Conservation (phyloP, 805 yeast species). For the Metschnikowia hibisci region DNA sequence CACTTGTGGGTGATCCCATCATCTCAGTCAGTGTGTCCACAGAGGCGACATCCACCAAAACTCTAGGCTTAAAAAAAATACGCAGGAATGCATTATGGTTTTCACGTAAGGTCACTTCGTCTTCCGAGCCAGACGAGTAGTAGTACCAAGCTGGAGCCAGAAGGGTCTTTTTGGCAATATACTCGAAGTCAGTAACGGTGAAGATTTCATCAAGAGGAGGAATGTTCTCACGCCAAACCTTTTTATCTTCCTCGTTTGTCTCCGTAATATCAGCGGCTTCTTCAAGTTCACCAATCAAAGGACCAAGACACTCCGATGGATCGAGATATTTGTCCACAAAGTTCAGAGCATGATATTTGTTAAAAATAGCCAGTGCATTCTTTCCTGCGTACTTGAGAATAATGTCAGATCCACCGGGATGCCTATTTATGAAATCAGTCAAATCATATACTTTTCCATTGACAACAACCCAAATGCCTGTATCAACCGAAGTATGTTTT, state of each 20-base stretch:
- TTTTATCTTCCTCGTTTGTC: slow-evolving; percentile 19
- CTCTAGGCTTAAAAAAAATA: slow-evolving; percentile 79
- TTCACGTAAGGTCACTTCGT: slow-evolving; percentile 84
- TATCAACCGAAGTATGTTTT: slow-evolving; percentile 9
- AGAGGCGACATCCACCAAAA: slow-evolving; percentile 74
- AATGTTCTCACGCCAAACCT: slow-evolving; percentile 16
- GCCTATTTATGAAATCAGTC: slow-evolving; percentile 35
- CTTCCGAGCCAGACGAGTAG: slow-evolving; percentile 89
- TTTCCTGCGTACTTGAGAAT: slow-evolving; percentile 41
- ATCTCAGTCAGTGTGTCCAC: slow-evolving; percentile 69
- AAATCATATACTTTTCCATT: slow-evolving; percentile 34
- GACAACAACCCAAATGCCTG: slow-evolving; percentile 30
- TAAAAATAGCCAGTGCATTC: slow-evolving; percentile 46
- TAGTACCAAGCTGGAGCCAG: slow-evolving; percentile 38
- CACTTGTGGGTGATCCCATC: slow-evolving; percentile 64
- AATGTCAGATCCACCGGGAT: slow-evolving; percentile 48
- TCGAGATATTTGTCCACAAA: slow-evolving; percentile 20
- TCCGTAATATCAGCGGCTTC: slow-evolving; percentile 15
- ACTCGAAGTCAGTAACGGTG: slow-evolving; percentile 39
- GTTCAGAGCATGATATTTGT: slow-evolving; percentile 36
- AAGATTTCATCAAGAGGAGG: slow-evolving; percentile 32
- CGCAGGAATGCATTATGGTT: slow-evolving; percentile 88
- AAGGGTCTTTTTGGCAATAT: slow-evolving; percentile 32
- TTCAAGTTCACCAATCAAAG: slow-evolving; percentile 20
- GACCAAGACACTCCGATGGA: slow-evolving; percentile 20